phyloP scores from a whole-genome alignment of 2,329 filamentous ascomycete genomes.

The Claviceps citrina region DNA sequence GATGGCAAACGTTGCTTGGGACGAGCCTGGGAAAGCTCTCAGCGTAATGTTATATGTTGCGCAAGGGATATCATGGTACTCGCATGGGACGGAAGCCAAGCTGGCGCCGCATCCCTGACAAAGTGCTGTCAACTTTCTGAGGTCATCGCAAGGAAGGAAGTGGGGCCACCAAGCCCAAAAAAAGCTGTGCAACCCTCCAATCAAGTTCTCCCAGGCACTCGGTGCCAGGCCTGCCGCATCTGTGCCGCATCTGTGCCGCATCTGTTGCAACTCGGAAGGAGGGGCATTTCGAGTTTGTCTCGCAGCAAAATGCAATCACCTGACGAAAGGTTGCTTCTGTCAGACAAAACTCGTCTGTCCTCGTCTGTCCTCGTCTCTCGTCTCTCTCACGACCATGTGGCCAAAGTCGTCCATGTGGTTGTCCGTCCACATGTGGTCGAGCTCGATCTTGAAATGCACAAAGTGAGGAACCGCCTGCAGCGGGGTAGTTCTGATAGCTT shows the following conservation, averaged over 20 bases:
- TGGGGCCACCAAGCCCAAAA: too few relatives aligned
- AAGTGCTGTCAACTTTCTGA: conserved; percentile 3
- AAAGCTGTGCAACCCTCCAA: too few relatives aligned
- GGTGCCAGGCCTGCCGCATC: too few relatives aligned
- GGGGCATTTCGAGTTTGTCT: not conserved
- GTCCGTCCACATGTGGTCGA: too few relatives aligned
- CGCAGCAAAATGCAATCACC: conserved; percentile 3
- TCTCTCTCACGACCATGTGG: not conserved
- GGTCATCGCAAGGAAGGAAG: conserved; percentile 1
- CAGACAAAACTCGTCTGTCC: too few relatives aligned
- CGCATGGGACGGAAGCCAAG: not conserved
- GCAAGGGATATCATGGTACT: not conserved
- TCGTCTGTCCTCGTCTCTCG: not conserved
- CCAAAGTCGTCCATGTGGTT: not conserved
- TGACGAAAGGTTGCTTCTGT: conserved; percentile 1
- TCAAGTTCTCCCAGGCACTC: too few relatives aligned
- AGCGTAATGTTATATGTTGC: not conserved
- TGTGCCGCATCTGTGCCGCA: too few relatives aligned
- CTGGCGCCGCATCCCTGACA: not conserved
- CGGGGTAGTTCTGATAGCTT: not conserved
- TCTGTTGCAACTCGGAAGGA: not conserved
- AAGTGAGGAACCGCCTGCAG: not conserved
- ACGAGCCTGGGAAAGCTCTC: not conserved
- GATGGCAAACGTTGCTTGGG: not conserved
- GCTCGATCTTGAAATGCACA: not conserved